Evolutionary conservation across 2,329 filamentous ascomycete species (phyloP), one percentile per base, ranked within the genome.

Genomic region (Ceratocystis cacaofunesta): DNA sequence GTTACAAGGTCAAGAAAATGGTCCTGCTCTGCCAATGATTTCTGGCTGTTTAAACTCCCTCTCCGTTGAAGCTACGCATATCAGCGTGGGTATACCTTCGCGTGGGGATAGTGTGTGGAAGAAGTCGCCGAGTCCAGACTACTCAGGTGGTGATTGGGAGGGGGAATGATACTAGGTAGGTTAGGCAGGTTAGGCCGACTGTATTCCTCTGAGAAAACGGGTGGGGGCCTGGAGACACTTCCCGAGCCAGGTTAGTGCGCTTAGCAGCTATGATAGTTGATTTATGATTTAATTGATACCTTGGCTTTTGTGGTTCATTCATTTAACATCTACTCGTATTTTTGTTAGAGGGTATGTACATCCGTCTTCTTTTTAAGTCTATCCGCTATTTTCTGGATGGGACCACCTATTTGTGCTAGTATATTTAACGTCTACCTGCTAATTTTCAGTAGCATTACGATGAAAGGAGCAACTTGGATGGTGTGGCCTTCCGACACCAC

Each of bases 111-210:
- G 25, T 4, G 48, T 46, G 17, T 67, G 66, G 66, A 62, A 17
- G 15, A 62, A 63, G 48, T 32, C 44, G 41, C 66, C 62, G 4
- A 30, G 41, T n/a, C 43, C 19, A 8, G 66, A 67, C 60, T 67
- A 67, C 36, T 62, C 22, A 5, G 63, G 66, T 5, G 48, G 30
- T 19, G 66, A 30, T 17, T 67, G 63, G 66, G 60, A 67, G 8
- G 66, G 25, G 10, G n/a, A 30, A 6, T 65, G 36, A 52, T 65
- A 61, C n/a, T 7, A 19, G 28, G 6, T 8, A 48, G 22, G 12
- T 8, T 8, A 25, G n/a, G 46, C 22, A 57, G 17, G 46, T 5
- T 22, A 22, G 25, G 10, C 52, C 4, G 17, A 15, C 10, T 10
- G 25, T 30, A 25, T 17, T 57, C 12, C 12, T 17, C 1, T 32